Base-by-base conservation (phyloP, 2,329 filamentous ascomycete species). In the Aspergillus spinulosporus region DNA sequence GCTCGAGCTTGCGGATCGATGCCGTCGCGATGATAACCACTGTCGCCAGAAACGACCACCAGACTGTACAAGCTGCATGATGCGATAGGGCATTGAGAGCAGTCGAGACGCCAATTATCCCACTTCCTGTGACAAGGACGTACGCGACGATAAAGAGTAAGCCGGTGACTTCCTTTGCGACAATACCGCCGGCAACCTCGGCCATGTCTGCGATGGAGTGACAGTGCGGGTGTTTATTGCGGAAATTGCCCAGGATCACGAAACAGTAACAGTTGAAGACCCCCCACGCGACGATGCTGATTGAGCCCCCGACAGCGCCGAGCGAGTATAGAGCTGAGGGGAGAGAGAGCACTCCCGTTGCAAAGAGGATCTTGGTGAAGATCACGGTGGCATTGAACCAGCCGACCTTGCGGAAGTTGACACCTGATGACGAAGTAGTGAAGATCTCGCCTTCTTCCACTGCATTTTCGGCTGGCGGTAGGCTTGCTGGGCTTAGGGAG, bases 151-250 rank as follows among this genome's bases (percentile, higher is more conserved):
- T 76, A 68, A 86, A 86, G 2, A 86, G 66, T 0, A 78, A 63
- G 0, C 84, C 84, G 7, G 77, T 75, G 0, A 86, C 43, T 65
- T 87, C 83, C 51, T 77, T 79, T 8, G 81, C 62, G 59, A 80
- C 70, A 1, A 67, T 63, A 0, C 83, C 84, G 1, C 84, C 82
- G 0, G 86, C 77, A 0, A 82, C 73, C 21, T 80, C 68, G 1
- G 81, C 82, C 83, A 87, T 86, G 57, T 86, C 82, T 21, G 80
- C 76, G 43, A 83, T 79, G 11, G 73, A 76, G 62, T 84, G 81
- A 56, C 80, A 82, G 26, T 76, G 75, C 0, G 78, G 76, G 54
- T 83, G 78, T 26, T 70, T 68, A 56, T 79, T 78, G n/a, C 80
- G 72, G 58, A 83, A 83, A 49, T 82, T 69, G 36, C 80, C 80